These are phyloP conservation scores for Barbatosphaeria neglecta DNA, from an alignment of 495 filamentous ascomycete genomes.

Conservation along the genomic window DNA sequence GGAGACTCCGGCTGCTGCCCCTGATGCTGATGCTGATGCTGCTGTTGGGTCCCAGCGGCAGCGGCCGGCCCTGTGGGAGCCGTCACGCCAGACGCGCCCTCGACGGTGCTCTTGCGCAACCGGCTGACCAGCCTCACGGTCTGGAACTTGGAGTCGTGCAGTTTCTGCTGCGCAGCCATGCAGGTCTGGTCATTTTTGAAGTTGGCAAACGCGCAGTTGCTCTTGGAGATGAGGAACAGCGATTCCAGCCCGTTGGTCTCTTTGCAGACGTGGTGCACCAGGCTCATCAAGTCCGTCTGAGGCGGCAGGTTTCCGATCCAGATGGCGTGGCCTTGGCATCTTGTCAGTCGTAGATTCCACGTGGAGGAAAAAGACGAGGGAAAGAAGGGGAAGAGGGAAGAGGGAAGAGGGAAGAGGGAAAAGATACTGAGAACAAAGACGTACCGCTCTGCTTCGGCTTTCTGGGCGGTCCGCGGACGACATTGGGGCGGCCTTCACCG, in stretches of 20 bases:
- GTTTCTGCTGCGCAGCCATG: slow-evolving; percentile 63
- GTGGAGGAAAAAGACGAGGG: neutral
- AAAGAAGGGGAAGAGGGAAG: neutral
- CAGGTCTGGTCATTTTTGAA: slow-evolving; percentile 76
- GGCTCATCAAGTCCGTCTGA: slow-evolving; percentile 59
- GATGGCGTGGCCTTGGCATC: slow-evolving; percentile 61
- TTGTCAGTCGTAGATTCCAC: neutral
- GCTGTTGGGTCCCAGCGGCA: slow-evolving; percentile 10
- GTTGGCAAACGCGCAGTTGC: slow-evolving; percentile 96
- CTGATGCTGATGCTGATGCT: too few relatives aligned
- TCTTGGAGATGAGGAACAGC: slow-evolving; percentile 91
- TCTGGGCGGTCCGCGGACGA: slow-evolving; percentile 76
- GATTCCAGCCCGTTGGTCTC: slow-evolving; percentile 79
- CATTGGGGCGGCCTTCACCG: slow-evolving; percentile 22
- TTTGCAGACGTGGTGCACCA: slow-evolving; percentile 85
- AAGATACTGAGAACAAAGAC: too few relatives aligned
- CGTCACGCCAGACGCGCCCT: slow-evolving; percentile 34
- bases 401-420: neutral
- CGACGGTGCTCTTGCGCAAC: slow-evolving; percentile 52
- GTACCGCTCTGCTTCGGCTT: slow-evolving; percentile 71
- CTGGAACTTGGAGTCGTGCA: slow-evolving; percentile 87
- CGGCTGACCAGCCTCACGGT: slow-evolving; percentile 87
- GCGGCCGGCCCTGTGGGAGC: slow-evolving; percentile 44
- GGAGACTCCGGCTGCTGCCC: slow-evolving; percentile 6
- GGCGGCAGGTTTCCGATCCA: slow-evolving; percentile 96